Conservation (phyloP, 2,329 filamentous ascomycete species). For the Hansfordia pulvinata region DNA sequence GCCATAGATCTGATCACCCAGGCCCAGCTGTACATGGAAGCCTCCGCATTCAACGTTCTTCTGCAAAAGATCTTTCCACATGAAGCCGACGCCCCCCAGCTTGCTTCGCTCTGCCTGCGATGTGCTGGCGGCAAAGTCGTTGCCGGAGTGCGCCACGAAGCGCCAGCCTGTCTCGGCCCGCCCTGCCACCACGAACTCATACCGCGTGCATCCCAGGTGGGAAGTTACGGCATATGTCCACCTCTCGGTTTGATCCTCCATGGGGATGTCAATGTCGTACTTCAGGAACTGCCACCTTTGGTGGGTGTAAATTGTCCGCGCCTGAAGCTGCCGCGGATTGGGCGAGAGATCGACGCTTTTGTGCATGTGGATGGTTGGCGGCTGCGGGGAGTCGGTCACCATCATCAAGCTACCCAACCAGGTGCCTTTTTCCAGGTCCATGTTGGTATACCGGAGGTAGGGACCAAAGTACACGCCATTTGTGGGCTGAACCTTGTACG, state of each 20-base stretch:
- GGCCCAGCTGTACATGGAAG: conserved; percentile 84
- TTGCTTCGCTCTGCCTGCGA: conserved; percentile 74
- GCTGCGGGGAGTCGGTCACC: conserved; percentile 80
- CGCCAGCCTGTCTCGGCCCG: conserved; percentile 86
- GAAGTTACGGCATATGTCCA: conserved; percentile 99
- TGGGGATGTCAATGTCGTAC: conserved; percentile 80
- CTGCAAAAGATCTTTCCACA: conserved; percentile 98
- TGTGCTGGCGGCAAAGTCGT: conserved; percentile 85
- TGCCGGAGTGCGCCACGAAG: conserved; percentile 90
- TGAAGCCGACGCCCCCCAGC: conserved; percentile 79
- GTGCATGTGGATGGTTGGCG: conserved; percentile 92
- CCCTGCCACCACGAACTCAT: conserved; percentile 91
- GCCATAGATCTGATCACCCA: conserved; percentile 91
- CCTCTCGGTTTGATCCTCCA: conserved; percentile 74
- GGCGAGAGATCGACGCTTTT: conserved; percentile 81
- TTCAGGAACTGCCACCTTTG: conserved; percentile 94
- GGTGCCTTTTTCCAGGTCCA: conserved; percentile 81
- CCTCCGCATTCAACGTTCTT: conserved; percentile 95
- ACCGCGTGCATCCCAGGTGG: conserved; percentile 91
- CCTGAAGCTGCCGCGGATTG: conserved; percentile 76
- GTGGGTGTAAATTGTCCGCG: conserved; percentile 73
- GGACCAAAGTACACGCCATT: conserved; percentile 98
- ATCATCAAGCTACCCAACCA: conserved; percentile 93
- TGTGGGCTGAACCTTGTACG: conserved; percentile 86
- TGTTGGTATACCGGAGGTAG: conserved; percentile 90